Conservation (phyloP, 306 rosid species). For the Dryas alaskensis region DNA sequence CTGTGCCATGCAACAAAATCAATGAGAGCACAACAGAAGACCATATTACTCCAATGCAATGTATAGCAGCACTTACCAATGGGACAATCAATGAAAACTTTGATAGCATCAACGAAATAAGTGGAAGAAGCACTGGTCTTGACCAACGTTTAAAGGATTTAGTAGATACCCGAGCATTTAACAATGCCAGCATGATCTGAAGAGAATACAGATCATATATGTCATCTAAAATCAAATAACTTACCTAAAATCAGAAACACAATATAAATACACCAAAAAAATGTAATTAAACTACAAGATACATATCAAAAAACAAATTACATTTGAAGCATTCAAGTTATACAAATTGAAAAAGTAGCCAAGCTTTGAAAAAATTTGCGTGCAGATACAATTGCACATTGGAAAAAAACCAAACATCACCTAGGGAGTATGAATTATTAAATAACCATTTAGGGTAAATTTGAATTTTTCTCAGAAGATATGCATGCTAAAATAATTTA, state of each 20-base stretch:
- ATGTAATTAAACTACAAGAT: not conserved
- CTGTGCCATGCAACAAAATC: constrained; percentile 46
- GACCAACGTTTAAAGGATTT: constrained; percentile 76
- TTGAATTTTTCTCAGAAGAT: not conserved
- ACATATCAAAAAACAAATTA: not conserved
- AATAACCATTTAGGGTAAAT: not conserved
- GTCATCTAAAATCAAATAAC: not conserved
- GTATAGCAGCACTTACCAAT: constrained; percentile 51
- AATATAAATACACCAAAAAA: not conserved
- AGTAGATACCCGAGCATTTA: constrained; percentile 84
- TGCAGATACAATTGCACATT: too few relatives aligned
- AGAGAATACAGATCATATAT: constrained; percentile 14
- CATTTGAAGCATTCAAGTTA: not conserved
- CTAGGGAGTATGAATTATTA: not conserved
- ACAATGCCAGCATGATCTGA: constrained; percentile 69
- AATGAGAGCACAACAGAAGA: constrained; percentile 16
- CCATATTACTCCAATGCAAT: constrained; percentile 8
- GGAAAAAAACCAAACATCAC: not conserved
- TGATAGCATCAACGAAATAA: constrained; percentile 80
- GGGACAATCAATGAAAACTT: constrained; percentile 86
- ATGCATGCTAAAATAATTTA: not conserved
- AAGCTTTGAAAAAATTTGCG: not conserved
- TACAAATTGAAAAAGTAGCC: not conserved
- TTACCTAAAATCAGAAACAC: constrained; percentile 24
- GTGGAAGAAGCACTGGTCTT: constrained; percentile 59